phyloP scores from a whole-genome alignment of 805 yeast species.

The Blastobotrys peoriensis region DNA sequence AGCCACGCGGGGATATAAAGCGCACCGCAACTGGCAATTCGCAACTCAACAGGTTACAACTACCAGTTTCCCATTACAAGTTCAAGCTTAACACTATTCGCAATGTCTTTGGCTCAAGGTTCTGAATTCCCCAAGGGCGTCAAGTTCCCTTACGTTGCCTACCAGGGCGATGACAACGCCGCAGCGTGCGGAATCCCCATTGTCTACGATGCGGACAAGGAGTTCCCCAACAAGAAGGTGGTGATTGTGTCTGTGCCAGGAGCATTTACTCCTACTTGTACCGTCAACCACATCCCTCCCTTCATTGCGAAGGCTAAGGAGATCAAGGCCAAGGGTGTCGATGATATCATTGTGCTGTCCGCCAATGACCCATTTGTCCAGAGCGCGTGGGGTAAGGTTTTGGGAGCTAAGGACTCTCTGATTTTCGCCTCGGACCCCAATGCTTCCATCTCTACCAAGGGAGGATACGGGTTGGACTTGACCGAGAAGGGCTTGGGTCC shows the following conservation, averaged over 20 bases:
- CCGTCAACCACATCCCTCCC: conserved; percentile 61
- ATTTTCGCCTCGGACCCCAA: conserved; percentile 61
- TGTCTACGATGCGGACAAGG: conserved; percentile 26
- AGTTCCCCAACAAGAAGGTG: conserved; percentile 39
- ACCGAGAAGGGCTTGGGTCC: conserved; percentile 48
- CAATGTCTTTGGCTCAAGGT: conserved; percentile 10
- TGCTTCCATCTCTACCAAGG: conserved; percentile 48
- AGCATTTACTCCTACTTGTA: conserved; percentile 75
- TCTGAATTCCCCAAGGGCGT: conserved; percentile 29
- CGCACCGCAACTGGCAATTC: too few species aligned
- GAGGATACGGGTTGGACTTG: conserved; percentile 54
- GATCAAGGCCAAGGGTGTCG: conserved; percentile 52
- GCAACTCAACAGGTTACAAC: too few species aligned
- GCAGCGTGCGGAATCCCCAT: conserved; percentile 33
- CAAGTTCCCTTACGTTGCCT: conserved; percentile 30
- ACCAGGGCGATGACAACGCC: conserved; percentile 19
- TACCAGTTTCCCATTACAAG: too few species aligned
- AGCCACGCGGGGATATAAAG: too few species aligned
- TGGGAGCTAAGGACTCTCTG: conserved; percentile 31
- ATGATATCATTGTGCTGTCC: conserved; percentile 51
- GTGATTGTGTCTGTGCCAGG: conserved; percentile 73
- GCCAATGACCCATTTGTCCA: conserved; percentile 63
- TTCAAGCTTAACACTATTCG: too few species aligned
- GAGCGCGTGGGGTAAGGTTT: conserved; percentile 54
- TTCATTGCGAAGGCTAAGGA: conserved; percentile 43